Conservation (phyloP, 176 grass and related monocot species). For the Oryza rufipogon region DNA sequence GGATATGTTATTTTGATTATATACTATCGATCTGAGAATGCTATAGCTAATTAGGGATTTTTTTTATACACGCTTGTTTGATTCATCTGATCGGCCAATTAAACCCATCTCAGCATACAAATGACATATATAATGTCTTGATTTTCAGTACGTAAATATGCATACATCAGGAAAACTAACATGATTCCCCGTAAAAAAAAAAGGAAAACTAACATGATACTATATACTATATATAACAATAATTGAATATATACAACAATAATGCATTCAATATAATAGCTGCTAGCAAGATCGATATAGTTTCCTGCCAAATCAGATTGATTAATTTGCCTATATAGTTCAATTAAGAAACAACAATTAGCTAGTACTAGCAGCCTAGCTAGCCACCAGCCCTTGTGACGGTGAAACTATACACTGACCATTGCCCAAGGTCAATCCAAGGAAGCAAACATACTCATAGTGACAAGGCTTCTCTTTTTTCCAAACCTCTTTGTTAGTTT, state of each 20-base stretch:
- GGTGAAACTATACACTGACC: neutral
- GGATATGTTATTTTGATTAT: no score
- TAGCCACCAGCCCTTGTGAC: neutral
- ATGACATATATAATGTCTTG: neutral
- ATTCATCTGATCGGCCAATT: neutral
- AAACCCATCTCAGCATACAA: neutral
- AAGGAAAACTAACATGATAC: neutral
- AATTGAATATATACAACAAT: neutral
- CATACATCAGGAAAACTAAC: neutral
- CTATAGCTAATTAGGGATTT: no score
- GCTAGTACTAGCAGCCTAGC: neutral
- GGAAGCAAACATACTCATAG: conserved; percentile 89
- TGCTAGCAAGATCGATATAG: neutral
- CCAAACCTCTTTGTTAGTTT: conserved; percentile 45
- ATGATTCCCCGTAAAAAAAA: neutral
- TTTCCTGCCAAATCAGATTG: neutral
- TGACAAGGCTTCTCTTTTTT: conserved; percentile 87
- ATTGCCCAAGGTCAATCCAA: conserved; percentile 65
- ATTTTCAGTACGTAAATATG: neutral
- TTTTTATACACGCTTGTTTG: no score
- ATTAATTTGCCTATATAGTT: neutral
- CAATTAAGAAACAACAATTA: neutral
- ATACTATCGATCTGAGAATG: no score
- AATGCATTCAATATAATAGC: neutral
- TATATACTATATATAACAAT: neutral